Base-by-base conservation (phyloP, 257 asterid species). In the Solanum pimpinellifolium region DNA sequence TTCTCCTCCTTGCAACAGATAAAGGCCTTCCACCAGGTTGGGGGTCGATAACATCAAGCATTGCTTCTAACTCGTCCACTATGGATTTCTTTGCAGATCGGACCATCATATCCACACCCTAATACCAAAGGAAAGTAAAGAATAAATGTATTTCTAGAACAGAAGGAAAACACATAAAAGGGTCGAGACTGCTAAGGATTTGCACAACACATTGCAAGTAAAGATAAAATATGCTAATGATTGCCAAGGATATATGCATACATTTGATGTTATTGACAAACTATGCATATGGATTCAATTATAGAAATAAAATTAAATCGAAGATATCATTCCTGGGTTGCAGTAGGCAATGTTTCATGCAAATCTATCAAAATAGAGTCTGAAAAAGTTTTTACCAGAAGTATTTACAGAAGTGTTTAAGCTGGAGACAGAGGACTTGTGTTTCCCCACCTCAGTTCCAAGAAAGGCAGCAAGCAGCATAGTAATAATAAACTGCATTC, bases 41-140 rank as follows among this genome's bases (percentile, higher is more conserved):
- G 41, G 99, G 99, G 87, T 97, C 99, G 62, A 97, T 95, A 6
- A 93, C 97, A 7, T 95, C 99, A 9, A 97, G 99, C 98, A 95
- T 97, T 83, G 98, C 98, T 88, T 97, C 99, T 88, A 97, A 92
- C 89, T 97, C 99, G 33, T 96, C 95, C 88, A 95, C 96, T 92
- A 97, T 94, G 0, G 97, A 93, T 72, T 89, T 95, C 84, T 95
- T 97, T 2, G 98, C 93, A 88, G 92, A 87, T 89, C 98, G 94
- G 75, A 94, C 98, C 91, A 96, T 93, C 83, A 88, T 47, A 90
- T 97, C 99, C 84, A 93, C 94, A 62, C 99, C 99, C 99, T 97
- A 82, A 25, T 73, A 81, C 5, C 69, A 56, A 18, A 33, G 41
- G 20, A 41, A 77, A 75, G 74, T 76, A 56, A 77, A 23, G 37